Conservation (phyloP, 2,329 filamentous ascomycete genomes). For the Sporothrix mexicana region DNA sequence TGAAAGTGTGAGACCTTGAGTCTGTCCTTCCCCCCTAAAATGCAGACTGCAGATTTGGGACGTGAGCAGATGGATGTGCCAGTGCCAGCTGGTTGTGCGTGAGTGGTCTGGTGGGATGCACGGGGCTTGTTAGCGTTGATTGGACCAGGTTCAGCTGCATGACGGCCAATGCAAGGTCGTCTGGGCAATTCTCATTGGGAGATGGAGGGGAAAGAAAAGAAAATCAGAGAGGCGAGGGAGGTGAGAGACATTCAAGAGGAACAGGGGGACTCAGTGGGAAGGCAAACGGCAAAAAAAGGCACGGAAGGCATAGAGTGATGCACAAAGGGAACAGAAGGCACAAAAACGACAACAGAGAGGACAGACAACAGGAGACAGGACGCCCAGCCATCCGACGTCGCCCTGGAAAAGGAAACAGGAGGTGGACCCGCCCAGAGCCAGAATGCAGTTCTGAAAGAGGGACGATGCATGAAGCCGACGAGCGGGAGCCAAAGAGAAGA, state of each 20-base stretch:
- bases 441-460: slow-evolving; percentile 7
- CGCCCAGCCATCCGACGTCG: slow-evolving; percentile 29
- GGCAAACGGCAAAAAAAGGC: background rate
- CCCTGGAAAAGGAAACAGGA: slow-evolving; percentile 26
- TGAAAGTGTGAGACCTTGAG: background rate
- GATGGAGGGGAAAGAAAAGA: slow-evolving; percentile 11
- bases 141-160: slow-evolving; percentile 37
- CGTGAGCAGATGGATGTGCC: slow-evolving; percentile 27
- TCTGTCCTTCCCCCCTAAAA: slow-evolving; percentile 10
- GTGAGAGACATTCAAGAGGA: background rate
- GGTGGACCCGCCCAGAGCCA: slow-evolving; percentile 8
- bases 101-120: slow-evolving; percentile 37
- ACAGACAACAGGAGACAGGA: background rate
- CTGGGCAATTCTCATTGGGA: slow-evolving; percentile 24
- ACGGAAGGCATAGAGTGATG: background rate
- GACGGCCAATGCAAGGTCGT: slow-evolving; percentile 33
- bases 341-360: background rate
- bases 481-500: slow-evolving; percentile 11
- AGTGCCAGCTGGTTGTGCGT: slow-evolving; percentile 38
- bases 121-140: slow-evolving; percentile 37
- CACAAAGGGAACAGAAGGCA: background rate
- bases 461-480: slow-evolving; percentile 21
- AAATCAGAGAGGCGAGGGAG: background rate
- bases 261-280: background rate
- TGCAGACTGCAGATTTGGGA: slow-evolving; percentile 31